Evolutionary conservation across 371 early-diverging fungal species (phyloP).

Genomic region (Apophysomyces sp.): DNA sequence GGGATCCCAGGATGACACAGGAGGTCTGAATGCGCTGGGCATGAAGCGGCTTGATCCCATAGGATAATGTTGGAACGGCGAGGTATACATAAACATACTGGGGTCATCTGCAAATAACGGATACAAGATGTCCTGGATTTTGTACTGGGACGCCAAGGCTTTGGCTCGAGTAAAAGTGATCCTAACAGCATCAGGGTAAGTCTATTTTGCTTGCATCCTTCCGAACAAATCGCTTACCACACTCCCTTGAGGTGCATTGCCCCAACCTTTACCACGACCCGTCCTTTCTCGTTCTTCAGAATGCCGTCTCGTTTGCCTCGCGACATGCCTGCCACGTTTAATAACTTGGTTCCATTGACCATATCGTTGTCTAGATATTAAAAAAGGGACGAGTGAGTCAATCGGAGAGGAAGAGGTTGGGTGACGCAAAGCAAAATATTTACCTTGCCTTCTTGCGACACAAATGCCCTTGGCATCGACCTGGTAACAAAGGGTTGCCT

Average conservation of each 20-base stretch:
- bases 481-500: constrained; percentile 71
- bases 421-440: constrained; percentile 3
- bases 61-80: background rate
- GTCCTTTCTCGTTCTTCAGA: constrained; percentile 81
- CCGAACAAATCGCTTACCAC: no score
- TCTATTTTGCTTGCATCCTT: no score
- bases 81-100: constrained; percentile 14
- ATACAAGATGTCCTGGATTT: constrained; percentile 59
- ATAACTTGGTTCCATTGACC: constrained; percentile 86
- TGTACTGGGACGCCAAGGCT: constrained; percentile 59
- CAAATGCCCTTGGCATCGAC: constrained; percentile 71
- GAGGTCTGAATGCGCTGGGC: background rate
- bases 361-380: constrained; percentile 69
- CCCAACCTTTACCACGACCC: constrained; percentile 83
- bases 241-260: constrained; percentile 91
- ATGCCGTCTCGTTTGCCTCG: constrained; percentile 89
- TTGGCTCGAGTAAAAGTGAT: constrained; percentile 70
- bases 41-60: background rate
- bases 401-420: background rate
- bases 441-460: constrained; percentile 70
- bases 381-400: background rate
- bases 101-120: constrained; percentile 72
- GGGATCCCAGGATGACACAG: background rate
- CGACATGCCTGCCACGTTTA: constrained; percentile 86
- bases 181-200: no score